Evolutionary conservation across 148 eudicot genomes (phyloP).

Genomic region (Vaccinium corymbosum): DNA sequence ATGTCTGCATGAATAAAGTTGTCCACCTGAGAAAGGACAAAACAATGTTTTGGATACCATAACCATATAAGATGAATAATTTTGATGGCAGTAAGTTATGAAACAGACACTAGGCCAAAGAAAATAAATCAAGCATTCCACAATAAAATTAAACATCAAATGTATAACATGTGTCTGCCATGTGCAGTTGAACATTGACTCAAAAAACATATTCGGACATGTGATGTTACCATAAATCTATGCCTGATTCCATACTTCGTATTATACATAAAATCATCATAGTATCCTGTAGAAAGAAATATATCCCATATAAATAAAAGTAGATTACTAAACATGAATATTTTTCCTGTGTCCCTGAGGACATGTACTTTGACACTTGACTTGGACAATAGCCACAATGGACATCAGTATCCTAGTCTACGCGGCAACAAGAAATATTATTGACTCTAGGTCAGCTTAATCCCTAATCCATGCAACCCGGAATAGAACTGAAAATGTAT

Average conservation of each 20-base stretch:
- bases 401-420: neutral
- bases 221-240: neutral
- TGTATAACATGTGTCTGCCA: neutral
- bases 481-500: neutral
- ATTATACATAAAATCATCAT: neutral
- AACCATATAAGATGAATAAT: neutral
- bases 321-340: neutral
- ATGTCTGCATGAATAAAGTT: slow-evolving; percentile 98
- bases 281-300: neutral
- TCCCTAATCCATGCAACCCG: neutral
- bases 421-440: neutral
- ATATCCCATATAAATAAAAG: neutral
- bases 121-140: neutral
- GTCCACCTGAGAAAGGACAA: slow-evolving; percentile 59
- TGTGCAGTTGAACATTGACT: neutral
- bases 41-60: neutral
- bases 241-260: neutral
- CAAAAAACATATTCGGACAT: neutral
- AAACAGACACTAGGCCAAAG: neutral
- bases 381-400: neutral
- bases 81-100: neutral
- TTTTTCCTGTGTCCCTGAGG: neutral
- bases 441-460: slow-evolving; percentile 1
- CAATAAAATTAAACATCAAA: neutral
- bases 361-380: neutral